These are phyloP conservation scores for Aegilops longissima DNA, from an alignment of 176 grass and related monocot genomes.

Conservation along the genomic window DNA sequence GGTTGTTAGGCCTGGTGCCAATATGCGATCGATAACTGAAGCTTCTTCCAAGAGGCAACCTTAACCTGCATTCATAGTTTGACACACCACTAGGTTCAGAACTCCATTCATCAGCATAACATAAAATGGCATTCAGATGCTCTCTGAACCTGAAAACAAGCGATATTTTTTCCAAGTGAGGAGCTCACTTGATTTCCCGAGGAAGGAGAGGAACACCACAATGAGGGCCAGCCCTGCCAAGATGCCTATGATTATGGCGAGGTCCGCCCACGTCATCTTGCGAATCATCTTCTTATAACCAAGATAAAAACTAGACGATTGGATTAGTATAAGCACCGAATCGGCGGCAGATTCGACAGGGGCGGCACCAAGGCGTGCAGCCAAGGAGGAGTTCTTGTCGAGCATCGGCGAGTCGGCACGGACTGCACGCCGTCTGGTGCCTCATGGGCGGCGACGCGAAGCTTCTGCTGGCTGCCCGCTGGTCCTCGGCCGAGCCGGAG, in stretches of 20 bases:
- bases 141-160: background rate
- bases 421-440: no score
- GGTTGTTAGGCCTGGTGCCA: background rate
- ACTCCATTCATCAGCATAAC: background rate
- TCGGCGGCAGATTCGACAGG: no score
- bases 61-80: background rate
- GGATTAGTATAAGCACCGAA: background rate
- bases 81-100: background rate
- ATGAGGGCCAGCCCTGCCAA: conserved; percentile 67
- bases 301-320: background rate
- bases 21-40: background rate
- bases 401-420: no score
- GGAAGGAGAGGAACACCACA: conserved; percentile 89
- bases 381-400: no score
- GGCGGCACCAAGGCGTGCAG: no score
- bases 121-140: background rate
- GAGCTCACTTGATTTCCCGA: conserved; percentile 46
- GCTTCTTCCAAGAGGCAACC: background rate
- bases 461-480: conserved; percentile 41
- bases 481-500: conserved; percentile 24
- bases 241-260: conserved; percentile 79
- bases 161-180: background rate
- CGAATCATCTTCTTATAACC: conserved; percentile 46
- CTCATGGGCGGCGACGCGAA: background rate
- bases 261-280: conserved; percentile 73